Conservation (phyloP, 164 flowering plant genomes). For the Kalanchoe fedtschenkoi region DNA sequence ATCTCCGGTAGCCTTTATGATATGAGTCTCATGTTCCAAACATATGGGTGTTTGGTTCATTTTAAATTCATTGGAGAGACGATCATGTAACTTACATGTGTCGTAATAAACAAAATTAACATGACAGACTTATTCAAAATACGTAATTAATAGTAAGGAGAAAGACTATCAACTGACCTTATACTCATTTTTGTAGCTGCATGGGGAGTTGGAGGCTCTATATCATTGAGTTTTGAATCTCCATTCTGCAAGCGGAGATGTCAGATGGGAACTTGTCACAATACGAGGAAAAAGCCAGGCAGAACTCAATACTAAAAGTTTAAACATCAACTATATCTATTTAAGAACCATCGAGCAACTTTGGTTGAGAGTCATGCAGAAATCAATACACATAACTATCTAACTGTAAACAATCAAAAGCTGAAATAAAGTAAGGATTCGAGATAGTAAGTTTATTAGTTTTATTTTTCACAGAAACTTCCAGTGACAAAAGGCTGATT, state of each 20-base stretch:
- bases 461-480: too few species aligned
- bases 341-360: too few species aligned
- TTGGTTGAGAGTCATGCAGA: too few species aligned
- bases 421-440: too few species aligned
- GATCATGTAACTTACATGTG: not conserved
- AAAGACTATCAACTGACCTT: constrained; percentile 33
- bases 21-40: not conserved
- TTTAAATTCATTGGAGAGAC: not conserved
- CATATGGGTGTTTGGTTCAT: not conserved
- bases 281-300: not conserved
- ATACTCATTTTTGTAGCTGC: constrained; percentile 47
- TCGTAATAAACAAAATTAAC: not conserved
- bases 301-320: not conserved
- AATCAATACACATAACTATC: too few species aligned
- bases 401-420: too few species aligned
- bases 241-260: constrained; percentile 28
- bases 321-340: too few species aligned
- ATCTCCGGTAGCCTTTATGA: not conserved
- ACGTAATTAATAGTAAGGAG: not conserved
- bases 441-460: too few species aligned
- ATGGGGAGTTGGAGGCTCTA: constrained; percentile 70
- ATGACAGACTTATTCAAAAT: not conserved
- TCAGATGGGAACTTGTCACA: not conserved
- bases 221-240: constrained; percentile 51
- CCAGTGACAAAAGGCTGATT: too few species aligned